Evolutionary conservation across 768 basidiomycete species (phyloP).

Genomic region (Glaciozyma martinii): DNA sequence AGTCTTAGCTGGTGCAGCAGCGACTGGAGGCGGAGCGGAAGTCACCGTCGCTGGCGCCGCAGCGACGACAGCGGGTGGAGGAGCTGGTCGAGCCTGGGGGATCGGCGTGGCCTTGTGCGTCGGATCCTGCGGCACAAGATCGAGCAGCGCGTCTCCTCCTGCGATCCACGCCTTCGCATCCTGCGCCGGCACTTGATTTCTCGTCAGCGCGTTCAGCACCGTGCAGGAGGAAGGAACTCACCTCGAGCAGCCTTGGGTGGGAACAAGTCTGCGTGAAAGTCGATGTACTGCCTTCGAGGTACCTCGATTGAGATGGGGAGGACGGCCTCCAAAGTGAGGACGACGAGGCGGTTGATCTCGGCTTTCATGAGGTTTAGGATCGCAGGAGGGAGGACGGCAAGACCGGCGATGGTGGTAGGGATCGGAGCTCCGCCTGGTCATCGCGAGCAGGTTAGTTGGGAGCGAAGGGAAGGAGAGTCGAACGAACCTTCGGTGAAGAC

Average conservation of each 20-base stretch:
- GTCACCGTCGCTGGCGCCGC: not conserved
- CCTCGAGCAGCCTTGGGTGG: slow-evolving; percentile 30
- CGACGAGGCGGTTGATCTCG: slow-evolving; percentile 38
- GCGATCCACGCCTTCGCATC: slow-evolving; percentile 22
- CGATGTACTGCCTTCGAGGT: slow-evolving; percentile 40
- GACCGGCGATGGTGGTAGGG: slow-evolving; percentile 31
- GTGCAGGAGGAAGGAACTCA: slow-evolving; percentile 1
- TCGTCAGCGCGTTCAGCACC: not conserved
- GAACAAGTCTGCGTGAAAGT: slow-evolving; percentile 40
- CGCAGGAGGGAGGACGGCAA: slow-evolving; percentile 34
- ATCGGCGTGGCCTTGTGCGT: not conserved
- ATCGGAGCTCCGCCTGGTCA: slow-evolving; percentile 25
- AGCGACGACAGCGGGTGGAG: not conserved
- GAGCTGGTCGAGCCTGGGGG: not conserved
- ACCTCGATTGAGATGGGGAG: slow-evolving; percentile 39
- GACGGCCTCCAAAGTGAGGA: slow-evolving; percentile 37
- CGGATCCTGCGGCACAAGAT: slow-evolving; percentile 1
- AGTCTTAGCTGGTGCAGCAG: not conserved
- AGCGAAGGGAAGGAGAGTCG: not conserved
- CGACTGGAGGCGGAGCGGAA: not conserved
- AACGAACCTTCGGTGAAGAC: slow-evolving; percentile 36
- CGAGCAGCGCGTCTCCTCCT: slow-evolving; percentile 10
- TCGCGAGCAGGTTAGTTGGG: not conserved
- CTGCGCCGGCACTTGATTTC: slow-evolving; percentile 3
- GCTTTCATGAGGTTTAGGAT: slow-evolving; percentile 40